A percentile compares a stretch with the other conserved stretches of the same genome.
These are phyloP conservation scores for Cyberlindnera amylophila DNA, from an alignment of 805 yeast species.

Conservation along the genomic window DNA sequence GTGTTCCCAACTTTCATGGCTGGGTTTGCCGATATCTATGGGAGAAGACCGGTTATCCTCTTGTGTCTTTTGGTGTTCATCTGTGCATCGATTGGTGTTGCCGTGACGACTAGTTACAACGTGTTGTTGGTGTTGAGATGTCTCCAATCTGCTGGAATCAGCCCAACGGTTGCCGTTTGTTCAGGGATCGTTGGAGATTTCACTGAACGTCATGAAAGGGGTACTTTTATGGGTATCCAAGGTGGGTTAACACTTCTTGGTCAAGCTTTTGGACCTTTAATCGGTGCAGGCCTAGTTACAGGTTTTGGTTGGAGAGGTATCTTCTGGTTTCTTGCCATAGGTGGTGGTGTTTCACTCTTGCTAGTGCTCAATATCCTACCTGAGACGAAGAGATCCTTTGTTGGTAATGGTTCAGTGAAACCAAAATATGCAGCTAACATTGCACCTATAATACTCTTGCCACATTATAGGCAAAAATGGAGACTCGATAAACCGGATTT, in stretches of 20 bases:
- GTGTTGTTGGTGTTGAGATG: slow-evolving; percentile 62
- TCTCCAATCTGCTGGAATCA: slow-evolving; percentile 71
- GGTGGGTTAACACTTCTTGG: slow-evolving; percentile 67
- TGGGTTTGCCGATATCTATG: slow-evolving; percentile 62
- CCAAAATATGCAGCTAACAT: slow-evolving; percentile 41
- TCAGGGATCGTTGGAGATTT: slow-evolving; percentile 75
- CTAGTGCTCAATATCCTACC: slow-evolving; percentile 48
- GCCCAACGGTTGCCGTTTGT: slow-evolving; percentile 68
- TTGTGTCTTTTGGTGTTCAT: slow-evolving; percentile 51
- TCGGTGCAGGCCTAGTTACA: slow-evolving; percentile 45
- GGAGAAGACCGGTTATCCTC: slow-evolving; percentile 67
- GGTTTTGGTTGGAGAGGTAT: slow-evolving; percentile 68
- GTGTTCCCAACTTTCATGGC: slow-evolving; percentile 68
- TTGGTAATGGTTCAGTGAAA: slow-evolving; percentile 67
- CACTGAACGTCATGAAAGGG: slow-evolving; percentile 63
- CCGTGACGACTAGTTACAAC: slow-evolving; percentile 53
- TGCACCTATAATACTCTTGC: slow-evolving; percentile 39
- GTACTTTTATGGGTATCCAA: slow-evolving; percentile 62
- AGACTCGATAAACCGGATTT: slow-evolving; percentile 30
- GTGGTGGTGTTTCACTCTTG: slow-evolving; percentile 45
- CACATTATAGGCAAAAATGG: slow-evolving; percentile 20
- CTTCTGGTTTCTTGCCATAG: slow-evolving; percentile 70
- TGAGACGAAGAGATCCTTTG: slow-evolving; percentile 69
- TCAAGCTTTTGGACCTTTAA: slow-evolving; percentile 72
- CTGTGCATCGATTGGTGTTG: slow-evolving; percentile 63